Evolutionary conservation across 768 basidiomycete species (phyloP), one percentile per base, ranked within the genome.

Genomic region (Mycena belliarum): DNA sequence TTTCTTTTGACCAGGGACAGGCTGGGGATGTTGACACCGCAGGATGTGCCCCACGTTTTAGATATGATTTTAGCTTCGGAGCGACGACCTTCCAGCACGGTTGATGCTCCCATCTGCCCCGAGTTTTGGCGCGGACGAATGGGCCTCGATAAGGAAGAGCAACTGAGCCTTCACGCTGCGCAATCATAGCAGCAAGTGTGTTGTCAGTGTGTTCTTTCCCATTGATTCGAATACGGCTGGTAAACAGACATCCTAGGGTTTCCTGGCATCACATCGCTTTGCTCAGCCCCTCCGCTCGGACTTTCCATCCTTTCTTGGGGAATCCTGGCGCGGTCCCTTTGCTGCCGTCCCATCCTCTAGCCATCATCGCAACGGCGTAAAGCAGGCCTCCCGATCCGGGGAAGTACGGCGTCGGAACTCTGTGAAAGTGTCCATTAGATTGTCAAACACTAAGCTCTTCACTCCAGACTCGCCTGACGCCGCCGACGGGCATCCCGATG

Each of bases 81-180:
- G 16, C 42, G 64, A 9, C 49, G 63, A 25, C 76, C 77, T 1
- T 65, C 73, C 42, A 58, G 55, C 4, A 1, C 58, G 9, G 46
- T 63, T 7, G 68, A 74, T 35, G 56, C 69, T 10, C 81, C 83
- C 6, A 63, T 81, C 18, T 71, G 76, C 40, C 77, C 75, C 44
- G 59, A 66, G 0, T 80, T 85, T 66, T 91, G 88, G 88, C 79
- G 90, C 56, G 89, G 90, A 12, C 75, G 88, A 29, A 89, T 87
- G 81, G 88, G 89, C 0, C 66, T 88, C 21, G 73, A 72, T 32
- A 85, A 83, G 64, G 80, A 79, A 14, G 80, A 85, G 48, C 87
- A 89, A 65, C 55, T 80, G 33, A 66, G 72, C 14, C 73, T 82
- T 6, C 45, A 60, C 40, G 12, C 51, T 15, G 12, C 33, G 18